Conservation (phyloP, 179 eudicot genomes). For the Corrigiola litoralis region DNA sequence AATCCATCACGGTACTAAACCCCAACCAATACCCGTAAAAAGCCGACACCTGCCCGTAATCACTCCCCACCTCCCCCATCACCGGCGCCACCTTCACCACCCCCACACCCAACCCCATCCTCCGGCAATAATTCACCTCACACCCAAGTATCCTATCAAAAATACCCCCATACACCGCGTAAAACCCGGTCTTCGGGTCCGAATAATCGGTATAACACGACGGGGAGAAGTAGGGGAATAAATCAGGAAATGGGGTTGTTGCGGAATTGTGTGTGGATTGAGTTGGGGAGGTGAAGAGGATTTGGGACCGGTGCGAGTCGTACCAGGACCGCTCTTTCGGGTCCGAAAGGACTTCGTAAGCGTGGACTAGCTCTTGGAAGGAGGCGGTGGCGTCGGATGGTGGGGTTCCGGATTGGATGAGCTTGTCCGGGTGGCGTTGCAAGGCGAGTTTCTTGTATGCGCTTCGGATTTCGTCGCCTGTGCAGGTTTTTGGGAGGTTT, state of each 20-base stretch:
- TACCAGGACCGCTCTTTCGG: conserved; percentile 87
- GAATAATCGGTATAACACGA: conserved; percentile 65
- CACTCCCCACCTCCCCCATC: conserved; percentile 74
- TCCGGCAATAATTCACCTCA: conserved; percentile 60
- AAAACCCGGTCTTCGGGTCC: conserved; percentile 59
- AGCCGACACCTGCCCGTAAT: conserved; percentile 72
- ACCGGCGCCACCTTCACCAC: conserved; percentile 75
- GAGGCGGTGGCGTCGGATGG: conserved; percentile 68
- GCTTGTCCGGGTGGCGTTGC: conserved; percentile 97
- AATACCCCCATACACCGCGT: conserved; percentile 65
- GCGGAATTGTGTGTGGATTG: conserved; percentile 6
- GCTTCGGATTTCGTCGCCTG: conserved; percentile 77
- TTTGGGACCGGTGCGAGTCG: conserved; percentile 89
- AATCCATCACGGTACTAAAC: conserved; percentile 80
- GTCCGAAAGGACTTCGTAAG: conserved; percentile 90
- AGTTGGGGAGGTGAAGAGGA: conserved; percentile 42
- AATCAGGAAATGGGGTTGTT: conserved; percentile 37
- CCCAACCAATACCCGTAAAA: conserved; percentile 88
- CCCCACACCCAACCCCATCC: conserved; percentile 56
- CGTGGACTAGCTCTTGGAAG: conserved; percentile 86
- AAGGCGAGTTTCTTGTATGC: conserved; percentile 82
- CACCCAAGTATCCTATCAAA: conserved; percentile 55
- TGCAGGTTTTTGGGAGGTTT: conserved; percentile 52
- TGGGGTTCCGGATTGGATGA: conserved; percentile 63
- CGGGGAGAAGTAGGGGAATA: conserved; percentile 64